Base-by-base conservation (phyloP, 1,284 basidiomycete species). In the Afroboletus lepidellus region DNA sequence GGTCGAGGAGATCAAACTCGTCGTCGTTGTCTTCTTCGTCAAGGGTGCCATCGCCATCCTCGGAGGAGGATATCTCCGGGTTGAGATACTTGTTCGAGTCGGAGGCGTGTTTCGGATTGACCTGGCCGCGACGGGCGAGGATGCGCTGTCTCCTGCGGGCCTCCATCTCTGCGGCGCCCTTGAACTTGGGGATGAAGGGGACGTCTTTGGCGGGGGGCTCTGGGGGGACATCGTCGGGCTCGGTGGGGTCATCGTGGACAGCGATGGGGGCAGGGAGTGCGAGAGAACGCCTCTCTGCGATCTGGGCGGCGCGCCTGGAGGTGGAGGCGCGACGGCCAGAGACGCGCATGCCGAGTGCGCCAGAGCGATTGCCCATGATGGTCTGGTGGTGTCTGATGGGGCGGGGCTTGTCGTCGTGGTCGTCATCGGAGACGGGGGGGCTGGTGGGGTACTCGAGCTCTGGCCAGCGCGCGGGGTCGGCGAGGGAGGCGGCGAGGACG, bases 401-500 rank as follows among this genome's bases (percentile, higher is more conserved):
- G 1, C 34, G 16, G 1, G 29, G 32, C 20, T 18, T 57, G 33
- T 67, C 64, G n/a, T 59, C 51, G 0, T 70, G 72, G 51, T 90
- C 87, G 55, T 87, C 83, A 56, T 87, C 84, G 57, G 80, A 84
- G 37, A 85, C 75, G 21, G 83, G 78, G 0, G 90, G 88, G 65
- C 82, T 92, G 46, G 73, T 72, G 5, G 82, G 84, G 49, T 81
- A 74, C 11, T 77, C 77, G 46, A 95, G 80, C 69, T 96, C 91
- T 18, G 92, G 92, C 90, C 91, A 95, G 65, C 82, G 72, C 29
- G 89, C 81, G 5, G 75, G 64, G 67, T 96, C 92, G 4, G 90
- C 83, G 25, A 93, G 78, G 2, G 85, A 86, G 0, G 90, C 80
- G 2, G 88, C 85, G 43, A 83, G 74, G 61, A 95, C 83, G 69